Base-by-base conservation (phyloP, 352 stramenopile species). In the Bremia lactucae region DNA sequence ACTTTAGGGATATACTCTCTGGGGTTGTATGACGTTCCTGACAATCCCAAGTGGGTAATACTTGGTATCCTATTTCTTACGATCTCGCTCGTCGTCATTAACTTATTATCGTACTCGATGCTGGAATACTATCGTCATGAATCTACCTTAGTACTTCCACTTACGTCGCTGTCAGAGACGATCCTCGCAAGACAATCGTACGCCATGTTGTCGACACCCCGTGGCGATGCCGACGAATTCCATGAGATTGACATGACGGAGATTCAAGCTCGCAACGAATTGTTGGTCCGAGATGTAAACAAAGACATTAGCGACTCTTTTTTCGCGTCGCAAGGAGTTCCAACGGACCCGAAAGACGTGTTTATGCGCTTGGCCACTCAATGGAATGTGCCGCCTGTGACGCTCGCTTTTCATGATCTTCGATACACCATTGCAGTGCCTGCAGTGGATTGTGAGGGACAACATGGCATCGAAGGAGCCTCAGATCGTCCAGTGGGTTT, bases 371-470 rank as follows among this genome's bases (percentile, higher is more conserved):
- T 67, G 23, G 48, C 44, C 16, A 40, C 52, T 52, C 52, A 45
- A 10, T 51, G 52, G 57, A 40, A 69, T 2, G 55, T 72, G 1
- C 31, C 31, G 2, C 65, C 62, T 1, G 57, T 75, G 11, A 73
- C 61, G 1, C 42, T 81, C 4, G 65, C 61, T 15, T 76, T 78
- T 24, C 50, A 73, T 46, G 59, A 81, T 40, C 23, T 72, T 19
- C 46, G 47, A 6, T 72, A 72, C 48, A 52, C 48, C 23, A 67
- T 63, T 26, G 54, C 31, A 0, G 47, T 56, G 9, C 48, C 52
- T 8, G 46, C 31, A 23, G n/a, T 36, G 10, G 43, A 61, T 19
- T 11, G 28, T 28, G 15, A 20, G n/a, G 48, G 40, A 26, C 42
- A 54, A 38, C 36, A 11, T 47, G 55, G 41, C 16, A 41, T 24